Evolutionary conservation across 2,329 filamentous ascomycete genomes (phyloP).

Genomic region (Aquanectria penicillioides): DNA sequence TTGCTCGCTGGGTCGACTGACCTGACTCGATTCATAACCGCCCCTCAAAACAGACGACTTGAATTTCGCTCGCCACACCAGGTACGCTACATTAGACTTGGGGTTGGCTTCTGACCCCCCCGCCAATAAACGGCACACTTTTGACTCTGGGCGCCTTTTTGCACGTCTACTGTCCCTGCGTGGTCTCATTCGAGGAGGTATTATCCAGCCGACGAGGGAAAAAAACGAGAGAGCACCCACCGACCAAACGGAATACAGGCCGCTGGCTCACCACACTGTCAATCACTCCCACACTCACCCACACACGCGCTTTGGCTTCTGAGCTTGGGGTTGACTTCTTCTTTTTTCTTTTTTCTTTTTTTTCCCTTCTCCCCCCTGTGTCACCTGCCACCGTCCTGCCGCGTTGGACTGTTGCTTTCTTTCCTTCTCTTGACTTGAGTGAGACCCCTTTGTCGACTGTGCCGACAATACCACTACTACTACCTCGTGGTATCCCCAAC

Average conservation of each 20-base stretch:
- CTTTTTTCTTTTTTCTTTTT: too few species aligned
- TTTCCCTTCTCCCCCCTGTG: slow-evolving; percentile 12
- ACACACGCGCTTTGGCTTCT: too few species aligned
- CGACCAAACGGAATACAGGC: slow-evolving; percentile 21
- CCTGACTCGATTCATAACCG: slow-evolving; percentile 36
- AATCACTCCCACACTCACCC: neutral
- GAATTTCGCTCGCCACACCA: slow-evolving; percentile 20
- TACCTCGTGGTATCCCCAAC: neutral
- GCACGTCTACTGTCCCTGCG: neutral
- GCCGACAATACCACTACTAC: too few species aligned
- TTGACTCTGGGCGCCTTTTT: slow-evolving; percentile 4
- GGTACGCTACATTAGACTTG: slow-evolving; percentile 23
- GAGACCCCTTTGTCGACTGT: too few species aligned
- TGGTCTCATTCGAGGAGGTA: slow-evolving; percentile 5
- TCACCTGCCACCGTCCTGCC: slow-evolving; percentile 14
- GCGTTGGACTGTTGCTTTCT: neutral
- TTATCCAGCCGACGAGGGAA: neutral
- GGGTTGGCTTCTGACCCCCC: slow-evolving; percentile 5
- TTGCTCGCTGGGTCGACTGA: slow-evolving; percentile 35
- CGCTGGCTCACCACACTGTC: neutral
- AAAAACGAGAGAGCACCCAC: neutral
- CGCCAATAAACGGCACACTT: slow-evolving; percentile 13
- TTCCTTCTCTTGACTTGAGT: neutral
- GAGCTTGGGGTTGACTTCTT: neutral
- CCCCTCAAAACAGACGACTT: slow-evolving; percentile 21